A percentile compares a stretch with the other conserved stretches of the same genome.
These are phyloP conservation scores for Falciphora oryzae DNA, from an alignment of 2,329 filamentous ascomycete genomes.

Conservation along the genomic window DNA sequence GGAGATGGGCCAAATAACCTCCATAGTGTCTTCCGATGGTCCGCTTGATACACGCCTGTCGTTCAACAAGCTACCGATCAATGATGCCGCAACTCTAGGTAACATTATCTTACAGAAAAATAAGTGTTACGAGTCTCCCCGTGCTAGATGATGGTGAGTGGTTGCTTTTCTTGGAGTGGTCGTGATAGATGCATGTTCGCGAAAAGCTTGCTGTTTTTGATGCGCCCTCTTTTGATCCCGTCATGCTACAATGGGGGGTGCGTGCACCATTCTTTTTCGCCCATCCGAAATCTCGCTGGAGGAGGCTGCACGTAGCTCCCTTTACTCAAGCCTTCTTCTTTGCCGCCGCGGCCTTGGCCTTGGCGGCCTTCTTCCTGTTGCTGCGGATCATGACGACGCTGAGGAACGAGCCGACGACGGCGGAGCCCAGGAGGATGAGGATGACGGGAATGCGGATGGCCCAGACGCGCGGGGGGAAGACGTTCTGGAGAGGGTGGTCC, in stretches of 20 bases:
- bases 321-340: conserved; percentile 75
- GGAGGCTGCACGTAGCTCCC: background rate
- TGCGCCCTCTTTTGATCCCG: background rate
- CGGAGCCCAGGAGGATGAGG: conserved; percentile 82
- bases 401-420: conserved; percentile 93
- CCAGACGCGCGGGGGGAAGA: conserved; percentile 98
- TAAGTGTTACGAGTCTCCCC: background rate
- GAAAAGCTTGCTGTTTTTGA: background rate
- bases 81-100: background rate
- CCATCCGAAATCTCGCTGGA: background rate
- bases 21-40: too few species aligned
- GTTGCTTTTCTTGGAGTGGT: background rate
- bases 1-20: background rate
- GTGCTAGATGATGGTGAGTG: background rate
- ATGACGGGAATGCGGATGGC: conserved; percentile 98
- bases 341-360: conserved; percentile 69
- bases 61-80: background rate
- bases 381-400: conserved; percentile 98
- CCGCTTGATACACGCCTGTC: too few species aligned
- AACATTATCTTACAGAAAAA: background rate
- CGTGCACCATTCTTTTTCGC: background rate
- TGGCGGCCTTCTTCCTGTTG: conserved; percentile 95
- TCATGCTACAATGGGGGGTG: background rate
- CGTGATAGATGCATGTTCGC: background rate
- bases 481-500: conserved; percentile 84